Conservation (phyloP, 2,329 filamentous ascomycete genomes). For the Pleoardoris graminearum region DNA sequence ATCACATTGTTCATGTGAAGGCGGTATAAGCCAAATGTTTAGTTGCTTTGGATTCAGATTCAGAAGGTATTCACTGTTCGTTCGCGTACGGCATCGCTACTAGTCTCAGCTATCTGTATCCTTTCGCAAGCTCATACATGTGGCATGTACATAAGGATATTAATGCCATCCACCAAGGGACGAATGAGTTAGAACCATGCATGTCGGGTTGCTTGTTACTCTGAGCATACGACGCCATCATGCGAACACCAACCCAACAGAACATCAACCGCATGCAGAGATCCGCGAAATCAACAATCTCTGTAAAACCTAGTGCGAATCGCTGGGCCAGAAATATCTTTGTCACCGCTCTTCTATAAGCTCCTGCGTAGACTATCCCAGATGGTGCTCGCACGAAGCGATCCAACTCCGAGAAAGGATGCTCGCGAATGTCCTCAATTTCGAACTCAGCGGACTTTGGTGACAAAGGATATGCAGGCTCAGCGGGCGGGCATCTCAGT, state of each 20-base stretch:
- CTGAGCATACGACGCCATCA: not conserved
- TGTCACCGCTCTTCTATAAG: slow-evolving; percentile 45
- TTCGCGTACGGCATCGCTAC: too few species aligned
- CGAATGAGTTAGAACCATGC: slow-evolving; percentile 9
- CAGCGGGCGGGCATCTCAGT: slow-evolving; percentile 47
- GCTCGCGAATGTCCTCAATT: slow-evolving; percentile 44
- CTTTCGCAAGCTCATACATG: slow-evolving; percentile 33
- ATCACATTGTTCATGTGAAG: not conserved
- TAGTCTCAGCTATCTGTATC: slow-evolving; percentile 22
- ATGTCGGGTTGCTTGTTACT: not conserved
- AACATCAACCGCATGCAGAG: slow-evolving; percentile 68
- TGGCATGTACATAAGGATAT: slow-evolving; percentile 23
- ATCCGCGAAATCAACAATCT: slow-evolving; percentile 68
- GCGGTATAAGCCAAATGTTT: not conserved
- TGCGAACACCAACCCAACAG: slow-evolving; percentile 32
- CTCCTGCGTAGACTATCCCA: slow-evolving; percentile 18
- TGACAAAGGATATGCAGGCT: slow-evolving; percentile 41
- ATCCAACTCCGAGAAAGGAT: slow-evolving; percentile 47
- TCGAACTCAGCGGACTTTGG: slow-evolving; percentile 17
- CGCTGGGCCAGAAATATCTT: slow-evolving; percentile 50
- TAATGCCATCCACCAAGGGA: slow-evolving; percentile 4
- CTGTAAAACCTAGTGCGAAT: slow-evolving; percentile 43
- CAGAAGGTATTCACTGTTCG: too few species aligned
- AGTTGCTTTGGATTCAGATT: too few species aligned
- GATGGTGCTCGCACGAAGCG: slow-evolving; percentile 34